Evolutionary conservation across 176 grass and related monocot species (phyloP).

Genomic region (Ensete ventricosum): DNA sequence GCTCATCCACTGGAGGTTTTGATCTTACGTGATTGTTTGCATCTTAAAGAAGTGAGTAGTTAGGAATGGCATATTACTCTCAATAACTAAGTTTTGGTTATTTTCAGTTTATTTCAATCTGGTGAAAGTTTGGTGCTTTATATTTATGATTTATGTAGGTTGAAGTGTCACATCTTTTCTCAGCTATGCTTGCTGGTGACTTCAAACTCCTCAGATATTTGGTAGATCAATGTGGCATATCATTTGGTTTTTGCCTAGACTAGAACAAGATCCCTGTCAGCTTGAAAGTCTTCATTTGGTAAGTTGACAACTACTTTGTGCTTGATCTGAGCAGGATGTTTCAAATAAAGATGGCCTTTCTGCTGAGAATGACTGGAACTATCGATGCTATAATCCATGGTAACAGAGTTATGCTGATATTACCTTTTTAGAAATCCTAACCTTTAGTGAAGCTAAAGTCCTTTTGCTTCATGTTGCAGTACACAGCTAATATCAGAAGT

Average conservation of each 20-base stretch:
- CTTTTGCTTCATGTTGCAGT: conserved; percentile 1
- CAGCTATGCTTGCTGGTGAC: conserved; percentile 21
- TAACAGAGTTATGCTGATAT: neutral
- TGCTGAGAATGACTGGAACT: conserved; percentile 22
- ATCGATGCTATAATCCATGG: conserved; percentile 18
- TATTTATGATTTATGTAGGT: conserved; percentile 3
- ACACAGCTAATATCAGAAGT: neutral
- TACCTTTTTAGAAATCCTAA: neutral
- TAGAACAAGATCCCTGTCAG: neutral
- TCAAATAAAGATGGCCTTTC: conserved; percentile 27
- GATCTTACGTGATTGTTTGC: conserved; percentile 21
- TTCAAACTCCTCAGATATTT: conserved; percentile 15
- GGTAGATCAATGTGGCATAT: conserved; percentile 2
- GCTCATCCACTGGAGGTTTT: conserved; percentile 14
- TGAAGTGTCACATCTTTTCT: conserved; percentile 15
- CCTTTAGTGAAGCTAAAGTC: neutral
- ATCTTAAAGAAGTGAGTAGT: conserved; percentile 21
- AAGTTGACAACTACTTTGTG: neutral
- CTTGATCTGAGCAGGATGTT: conserved; percentile 12
- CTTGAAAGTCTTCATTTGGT: neutral
- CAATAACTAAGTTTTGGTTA: neutral
- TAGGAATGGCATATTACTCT: neutral
- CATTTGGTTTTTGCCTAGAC: neutral
- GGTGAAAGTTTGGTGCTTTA: neutral
- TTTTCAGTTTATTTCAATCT: neutral